A percentile compares a stretch with the other conserved stretches of the same genome.
phyloP scores from a whole-genome alignment of 2,329 filamentous ascomycete species.

The Dothistroma pini region DNA sequence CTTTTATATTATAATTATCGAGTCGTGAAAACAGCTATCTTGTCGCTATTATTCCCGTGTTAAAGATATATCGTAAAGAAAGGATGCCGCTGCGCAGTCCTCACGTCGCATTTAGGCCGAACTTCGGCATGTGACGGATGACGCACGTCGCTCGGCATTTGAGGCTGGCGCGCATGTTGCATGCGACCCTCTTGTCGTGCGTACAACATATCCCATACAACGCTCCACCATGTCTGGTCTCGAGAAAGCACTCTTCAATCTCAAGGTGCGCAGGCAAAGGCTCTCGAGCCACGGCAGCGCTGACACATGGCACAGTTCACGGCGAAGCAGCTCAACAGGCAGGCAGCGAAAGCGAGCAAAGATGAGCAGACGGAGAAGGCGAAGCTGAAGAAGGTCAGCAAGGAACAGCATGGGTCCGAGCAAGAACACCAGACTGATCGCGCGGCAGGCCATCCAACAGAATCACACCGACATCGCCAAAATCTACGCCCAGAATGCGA shows the following conservation, averaged over 20 bases:
- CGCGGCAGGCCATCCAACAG: constrained; percentile 54
- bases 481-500: constrained; percentile 61
- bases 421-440: neutral
- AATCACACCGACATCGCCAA: constrained; percentile 57
- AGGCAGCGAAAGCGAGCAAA: constrained; percentile 59
- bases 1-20: no score
- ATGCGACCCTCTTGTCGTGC: neutral
- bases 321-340: constrained; percentile 59
- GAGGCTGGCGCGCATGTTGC: neutral
- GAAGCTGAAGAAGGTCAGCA: constrained; percentile 56
- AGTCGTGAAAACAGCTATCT: no score
- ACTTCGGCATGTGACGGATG: constrained; percentile 1
- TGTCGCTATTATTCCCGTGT: no score
- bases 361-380: constrained; percentile 59
- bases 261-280: constrained; percentile 47
- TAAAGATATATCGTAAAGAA: neutral
- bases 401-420: neutral
- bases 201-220: neutral
- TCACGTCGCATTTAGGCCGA: neutral
- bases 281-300: neutral
- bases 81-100: neutral
- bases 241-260: constrained; percentile 59
- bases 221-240: constrained; percentile 53
- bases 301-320: constrained; percentile 49
- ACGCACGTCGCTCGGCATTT: neutral